A percentile compares a stretch with the other conserved stretches of the same genome.
These are phyloP conservation scores for Apiotrichum gamsii DNA, from an alignment of 1,284 basidiomycete species.

Conservation along the genomic window DNA sequence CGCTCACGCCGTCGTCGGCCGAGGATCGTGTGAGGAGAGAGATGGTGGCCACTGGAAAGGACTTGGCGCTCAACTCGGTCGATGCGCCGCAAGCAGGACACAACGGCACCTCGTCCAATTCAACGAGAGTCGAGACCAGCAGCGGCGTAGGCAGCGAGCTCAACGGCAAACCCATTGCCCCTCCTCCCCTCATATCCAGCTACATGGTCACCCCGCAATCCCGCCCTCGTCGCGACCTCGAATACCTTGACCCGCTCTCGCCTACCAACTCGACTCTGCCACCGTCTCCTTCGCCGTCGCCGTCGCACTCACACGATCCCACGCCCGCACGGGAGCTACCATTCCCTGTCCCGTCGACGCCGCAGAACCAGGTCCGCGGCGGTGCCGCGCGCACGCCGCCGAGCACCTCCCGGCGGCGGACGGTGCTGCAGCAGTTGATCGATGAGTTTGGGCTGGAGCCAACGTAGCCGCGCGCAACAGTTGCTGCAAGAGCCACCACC, in stretches of 20 bases:
- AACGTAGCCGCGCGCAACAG: background rate
- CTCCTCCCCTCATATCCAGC: too few species aligned
- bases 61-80: too few species aligned
- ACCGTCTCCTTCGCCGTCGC: background rate
- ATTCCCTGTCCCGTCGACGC: too few species aligned
- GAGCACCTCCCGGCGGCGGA: conserved; percentile 6
- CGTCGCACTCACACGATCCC: background rate
- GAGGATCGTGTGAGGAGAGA: background rate
- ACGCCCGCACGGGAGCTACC: too few species aligned
- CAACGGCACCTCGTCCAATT: too few species aligned
- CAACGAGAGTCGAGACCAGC: background rate
- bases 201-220: too few species aligned
- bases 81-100: too few species aligned
- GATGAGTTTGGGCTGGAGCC: conserved; percentile 33
- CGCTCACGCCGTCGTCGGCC: background rate
- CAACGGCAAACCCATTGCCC: too few species aligned
- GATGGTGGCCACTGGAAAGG: background rate
- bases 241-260: background rate
- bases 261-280: background rate
- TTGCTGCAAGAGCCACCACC: too few species aligned
- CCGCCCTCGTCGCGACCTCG: too few species aligned
- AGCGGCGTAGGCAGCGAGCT: background rate
- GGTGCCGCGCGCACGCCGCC: background rate
- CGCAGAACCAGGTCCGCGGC: too few species aligned
- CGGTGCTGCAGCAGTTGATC: conserved; percentile 29